Evolutionary conservation across 768 basidiomycete species (phyloP), one percentile per base, ranked within the genome.

Genomic region (Antrodiella citrinella): DNA sequence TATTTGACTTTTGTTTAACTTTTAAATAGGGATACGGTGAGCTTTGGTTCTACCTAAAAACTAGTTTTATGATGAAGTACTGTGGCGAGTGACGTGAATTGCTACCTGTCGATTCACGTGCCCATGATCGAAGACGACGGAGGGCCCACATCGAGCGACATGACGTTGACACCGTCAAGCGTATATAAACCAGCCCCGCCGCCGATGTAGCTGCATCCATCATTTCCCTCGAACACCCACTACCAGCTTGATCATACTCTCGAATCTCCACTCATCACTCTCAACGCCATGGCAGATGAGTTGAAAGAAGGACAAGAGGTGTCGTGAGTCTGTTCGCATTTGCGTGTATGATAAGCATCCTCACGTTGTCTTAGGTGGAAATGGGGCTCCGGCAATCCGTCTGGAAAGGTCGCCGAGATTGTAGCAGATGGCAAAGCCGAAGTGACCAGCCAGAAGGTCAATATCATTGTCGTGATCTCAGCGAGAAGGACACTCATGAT

Each of bases 401-500:
- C 60, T 13, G 72, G 74, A 0, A 66, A 57, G 50, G 65, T 76
- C 1, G 64, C 62, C 1, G 71, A 70, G 46, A 63, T 76, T 44
- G 69, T 74, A 7, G 63, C 67, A 40, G 67, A 72, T 21, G 75
- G 73, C 1, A 65, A 68, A 50, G 72, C 69, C 2, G 53, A 71
- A 52, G 71, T 76, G 20, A 72, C 65, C 12, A 75, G 70, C 41
- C 73, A 73, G 38, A 75, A 75, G 68, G 75, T 64, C 21, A n/a
- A n/a, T n/a, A n/a, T n/a, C n/a, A n/a, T n/a, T 7, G 50, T 26
- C 7, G 12, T 5, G 15, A 5, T n/a, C 1, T 48, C 25, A 23
- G n/a, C 9, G 39, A 40, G 25, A 18, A 9, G 4, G 13, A 5
- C 9, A 2, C n/a, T 4, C 39, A 2, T 41, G 20, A 4, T 24